Evolutionary conservation across 805 yeast species (phyloP).

Genomic region (Blastobotrys peoriensis): DNA sequence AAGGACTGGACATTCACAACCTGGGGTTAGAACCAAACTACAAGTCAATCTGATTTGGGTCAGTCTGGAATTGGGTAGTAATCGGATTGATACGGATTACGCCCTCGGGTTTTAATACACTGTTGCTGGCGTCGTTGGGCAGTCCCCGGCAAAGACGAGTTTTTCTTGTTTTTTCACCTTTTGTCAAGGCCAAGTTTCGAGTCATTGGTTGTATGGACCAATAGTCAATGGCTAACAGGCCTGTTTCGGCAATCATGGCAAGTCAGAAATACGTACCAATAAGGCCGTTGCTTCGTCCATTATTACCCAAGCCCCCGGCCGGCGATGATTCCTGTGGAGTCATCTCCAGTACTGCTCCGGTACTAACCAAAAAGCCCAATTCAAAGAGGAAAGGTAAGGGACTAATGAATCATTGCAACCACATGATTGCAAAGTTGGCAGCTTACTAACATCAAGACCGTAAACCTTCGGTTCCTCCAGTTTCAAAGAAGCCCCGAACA

Average conservation of each 20-base stretch:
- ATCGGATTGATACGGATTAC: too few relatives aligned
- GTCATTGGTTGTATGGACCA: background rate
- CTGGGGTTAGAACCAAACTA: too few relatives aligned
- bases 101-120: too few relatives aligned
- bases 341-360: background rate
- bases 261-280: conserved; percentile 24
- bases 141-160: too few relatives aligned
- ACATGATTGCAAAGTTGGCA: too few relatives aligned
- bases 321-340: background rate
- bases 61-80: too few relatives aligned
- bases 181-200: too few relatives aligned
- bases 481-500: background rate
- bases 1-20: too few relatives aligned
- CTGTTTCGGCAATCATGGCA: background rate
- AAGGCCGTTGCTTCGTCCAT: conserved; percentile 31
- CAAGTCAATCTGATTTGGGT: too few relatives aligned
- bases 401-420: too few relatives aligned
- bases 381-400: conserved; percentile 4
- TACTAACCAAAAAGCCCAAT: conserved; percentile 1
- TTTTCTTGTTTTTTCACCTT: too few relatives aligned
- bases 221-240: background rate
- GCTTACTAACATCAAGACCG: background rate
- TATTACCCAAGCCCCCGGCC: conserved; percentile 29
- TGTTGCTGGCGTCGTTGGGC: too few relatives aligned
- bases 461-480: background rate